Evolutionary conservation across 805 yeast species (phyloP), one percentile per base, ranked within the genome.

Genomic region (Brettanomyces nanus): DNA sequence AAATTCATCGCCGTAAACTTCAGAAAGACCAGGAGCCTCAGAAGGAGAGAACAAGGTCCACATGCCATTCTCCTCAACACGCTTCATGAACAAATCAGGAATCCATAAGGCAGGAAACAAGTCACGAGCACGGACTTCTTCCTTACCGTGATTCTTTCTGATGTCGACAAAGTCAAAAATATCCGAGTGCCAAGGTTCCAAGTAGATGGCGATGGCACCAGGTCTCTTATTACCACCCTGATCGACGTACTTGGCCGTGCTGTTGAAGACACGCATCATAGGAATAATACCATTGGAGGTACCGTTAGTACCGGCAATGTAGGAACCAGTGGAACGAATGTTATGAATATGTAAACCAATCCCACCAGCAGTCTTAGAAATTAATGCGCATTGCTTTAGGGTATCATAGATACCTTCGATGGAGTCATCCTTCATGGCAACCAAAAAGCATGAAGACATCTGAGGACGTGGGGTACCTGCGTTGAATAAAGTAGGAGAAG

Each of bases 161-260:
- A 74, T 69, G 51, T 74, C 79, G 40, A 74, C 65, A 47, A 74
- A 73, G 41, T 74, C 79, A 47, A 74, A 69, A 44, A 74, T 66
- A 53, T 74, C 80, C 6, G 77, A 59, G 53, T 74, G 80, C 80
- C 80, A 74, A 52, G 80, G 80, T 58, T 74, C 80, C 36, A 73
- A 53, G 56, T 74, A 74, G 37, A 74, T 56, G 17, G 80, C 80
- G 56, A 74, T 72, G 11, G 80, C 80, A 52, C 80, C 80, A 13
- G 80, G 80, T 56, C 80, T 62, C 59, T 74, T 74, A 58, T 74
- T 74, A 48, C 80, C 80, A 54, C 80, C 80, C 58, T 74, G 80
- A 51, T 74, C 80, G 31, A 74, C 80, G 49, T 74, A 74, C 54
- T 79, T 65, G 27, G 80, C 80, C 28, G 80, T 73, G 53, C 72